phyloP scores from a whole-genome alignment of 257 asterid species.

The Plantago ovata region DNA sequence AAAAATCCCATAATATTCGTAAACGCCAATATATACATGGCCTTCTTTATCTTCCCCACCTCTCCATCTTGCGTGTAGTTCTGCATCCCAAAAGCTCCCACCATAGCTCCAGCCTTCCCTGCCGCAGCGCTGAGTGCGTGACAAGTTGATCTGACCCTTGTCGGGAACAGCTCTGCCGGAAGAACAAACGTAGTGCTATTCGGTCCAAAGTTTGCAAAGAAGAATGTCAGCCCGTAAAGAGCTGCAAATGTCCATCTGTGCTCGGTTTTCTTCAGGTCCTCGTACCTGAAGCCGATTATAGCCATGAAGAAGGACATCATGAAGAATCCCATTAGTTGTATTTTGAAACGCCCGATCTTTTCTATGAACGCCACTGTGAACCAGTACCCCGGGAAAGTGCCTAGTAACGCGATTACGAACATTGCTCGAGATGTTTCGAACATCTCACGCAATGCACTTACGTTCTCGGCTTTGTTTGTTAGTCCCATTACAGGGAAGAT shows the following conservation, averaged over 20 bases:
- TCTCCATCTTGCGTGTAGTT: constrained; percentile 33
- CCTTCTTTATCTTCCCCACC: constrained; percentile 14
- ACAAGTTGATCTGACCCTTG: constrained; percentile 35
- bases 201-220: neutral
- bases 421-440: constrained; percentile 39
- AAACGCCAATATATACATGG: constrained; percentile 24
- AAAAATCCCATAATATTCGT: constrained; percentile 33
- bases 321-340: constrained; percentile 33
- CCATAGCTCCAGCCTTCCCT: constrained; percentile 43
- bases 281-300: constrained; percentile 27
- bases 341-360: constrained; percentile 29
- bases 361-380: constrained; percentile 35
- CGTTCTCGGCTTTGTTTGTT: constrained; percentile 8
- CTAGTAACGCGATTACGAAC: constrained; percentile 35
- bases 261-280: constrained; percentile 21
- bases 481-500: constrained; percentile 33
- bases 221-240: constrained; percentile 7
- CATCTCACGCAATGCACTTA: constrained; percentile 33
- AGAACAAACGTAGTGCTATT: neutral
- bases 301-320: constrained; percentile 42
- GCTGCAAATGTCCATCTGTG: constrained; percentile 37
- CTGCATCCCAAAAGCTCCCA: constrained; percentile 35
- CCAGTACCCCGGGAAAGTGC: constrained; percentile 40
- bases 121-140: constrained; percentile 39
- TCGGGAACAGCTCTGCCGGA: constrained; percentile 43